phyloP scores from a whole-genome alignment of 169 alveolate genomes.

The Cryptosporidium bovis region DNA sequence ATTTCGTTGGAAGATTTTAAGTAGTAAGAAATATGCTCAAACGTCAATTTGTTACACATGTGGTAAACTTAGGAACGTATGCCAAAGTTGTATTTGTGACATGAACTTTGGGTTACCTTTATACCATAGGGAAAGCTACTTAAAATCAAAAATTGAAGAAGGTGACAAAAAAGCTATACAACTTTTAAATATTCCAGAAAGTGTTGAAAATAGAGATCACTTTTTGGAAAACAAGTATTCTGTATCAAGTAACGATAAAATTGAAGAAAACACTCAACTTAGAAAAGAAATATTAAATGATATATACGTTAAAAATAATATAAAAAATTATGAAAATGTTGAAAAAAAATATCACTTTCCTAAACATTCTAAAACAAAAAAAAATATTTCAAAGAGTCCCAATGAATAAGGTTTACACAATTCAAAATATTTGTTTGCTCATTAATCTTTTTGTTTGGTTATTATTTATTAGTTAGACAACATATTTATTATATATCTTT shows the following conservation, averaged over 20 bases:
- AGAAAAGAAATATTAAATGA: constrained; percentile 35
- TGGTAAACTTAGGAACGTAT: constrained; percentile 97
- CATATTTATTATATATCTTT: too few relatives aligned
- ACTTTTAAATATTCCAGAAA: constrained; percentile 79
- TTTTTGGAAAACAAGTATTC: constrained; percentile 69
- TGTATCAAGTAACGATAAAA: not conserved
- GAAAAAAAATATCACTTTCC: not conserved
- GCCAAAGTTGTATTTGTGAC: constrained; percentile 98
- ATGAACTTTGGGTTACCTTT: constrained; percentile 97
- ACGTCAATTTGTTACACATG: constrained; percentile 97
- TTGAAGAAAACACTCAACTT: constrained; percentile 13
- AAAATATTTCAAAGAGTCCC: too few relatives aligned
- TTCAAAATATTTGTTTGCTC: too few relatives aligned
- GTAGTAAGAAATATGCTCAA: constrained; percentile 92
- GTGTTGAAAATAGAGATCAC: constrained; percentile 81
- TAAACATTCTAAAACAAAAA: not conserved
- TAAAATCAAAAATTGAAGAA: constrained; percentile 75
- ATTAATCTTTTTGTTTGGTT: too few relatives aligned
- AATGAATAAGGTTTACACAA: too few relatives aligned
- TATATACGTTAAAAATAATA: constrained; percentile 2
- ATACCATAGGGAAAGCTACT: constrained; percentile 92
- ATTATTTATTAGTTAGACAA: too few relatives aligned
- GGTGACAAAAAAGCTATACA: constrained; percentile 78
- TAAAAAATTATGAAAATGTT: not conserved
- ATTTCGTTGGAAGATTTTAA: constrained; percentile 98